phyloP scores from a whole-genome alignment of 768 basidiomycete genomes.

The Panaeolus cyanescens region DNA sequence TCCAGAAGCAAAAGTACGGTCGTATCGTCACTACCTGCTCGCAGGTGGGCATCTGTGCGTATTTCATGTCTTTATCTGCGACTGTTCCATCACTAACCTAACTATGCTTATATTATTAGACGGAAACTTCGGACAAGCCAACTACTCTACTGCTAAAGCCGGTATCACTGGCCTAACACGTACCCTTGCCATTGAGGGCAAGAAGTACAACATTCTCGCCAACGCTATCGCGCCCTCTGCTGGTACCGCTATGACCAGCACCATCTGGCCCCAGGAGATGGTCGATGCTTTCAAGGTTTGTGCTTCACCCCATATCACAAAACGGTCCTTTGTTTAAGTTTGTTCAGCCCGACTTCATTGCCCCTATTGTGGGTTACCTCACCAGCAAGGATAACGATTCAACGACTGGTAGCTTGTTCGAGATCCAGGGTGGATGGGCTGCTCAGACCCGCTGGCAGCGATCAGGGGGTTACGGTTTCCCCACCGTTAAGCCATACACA shows the following conservation, averaged over 20 bases:
- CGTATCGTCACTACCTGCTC: slow-evolving; percentile 95
- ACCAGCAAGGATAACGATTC: slow-evolving; percentile 79
- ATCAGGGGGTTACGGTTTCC: slow-evolving; percentile 85
- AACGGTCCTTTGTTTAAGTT: neutral
- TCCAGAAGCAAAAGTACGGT: slow-evolving; percentile 96
- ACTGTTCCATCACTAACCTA: neutral
- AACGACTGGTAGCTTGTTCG: slow-evolving; percentile 77
- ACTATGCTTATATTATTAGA: slow-evolving; percentile 43
- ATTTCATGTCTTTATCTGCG: too few relatives aligned
- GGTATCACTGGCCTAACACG: slow-evolving; percentile 90
- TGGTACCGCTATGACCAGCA: slow-evolving; percentile 90
- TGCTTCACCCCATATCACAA: neutral
- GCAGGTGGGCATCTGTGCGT: slow-evolving; percentile 88
- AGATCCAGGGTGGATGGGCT: slow-evolving; percentile 89
- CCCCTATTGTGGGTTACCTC: slow-evolving; percentile 91
- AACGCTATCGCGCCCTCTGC: slow-evolving; percentile 89
- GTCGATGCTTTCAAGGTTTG: slow-evolving; percentile 85
- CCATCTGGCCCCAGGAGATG: slow-evolving; percentile 84
- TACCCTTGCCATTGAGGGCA: slow-evolving; percentile 88
- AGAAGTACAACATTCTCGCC: slow-evolving; percentile 86
- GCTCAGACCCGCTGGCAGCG: slow-evolving; percentile 94
- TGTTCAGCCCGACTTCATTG: slow-evolving; percentile 82
- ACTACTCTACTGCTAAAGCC: slow-evolving; percentile 93
- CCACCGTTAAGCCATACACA: slow-evolving; percentile 68
- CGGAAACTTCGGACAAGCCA: slow-evolving; percentile 95